Conservation (phyloP, 179 eudicot genomes). For the Heliamphora pulchella region DNA sequence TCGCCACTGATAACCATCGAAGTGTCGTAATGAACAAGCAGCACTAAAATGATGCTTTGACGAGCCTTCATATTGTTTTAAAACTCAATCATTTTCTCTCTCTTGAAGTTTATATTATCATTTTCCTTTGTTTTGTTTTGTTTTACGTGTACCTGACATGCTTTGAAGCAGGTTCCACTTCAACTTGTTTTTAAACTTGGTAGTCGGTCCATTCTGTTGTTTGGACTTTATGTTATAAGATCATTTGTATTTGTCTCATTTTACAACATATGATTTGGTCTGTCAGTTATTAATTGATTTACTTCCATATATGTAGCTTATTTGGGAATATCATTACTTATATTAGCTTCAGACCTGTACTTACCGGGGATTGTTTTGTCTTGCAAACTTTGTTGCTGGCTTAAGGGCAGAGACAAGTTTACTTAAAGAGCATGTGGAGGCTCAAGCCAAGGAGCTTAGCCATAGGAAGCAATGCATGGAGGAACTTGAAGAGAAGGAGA, state of each 20-base stretch:
- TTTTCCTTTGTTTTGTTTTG: neutral
- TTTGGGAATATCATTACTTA: neutral
- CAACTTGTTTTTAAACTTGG: neutral
- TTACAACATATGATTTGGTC: neutral
- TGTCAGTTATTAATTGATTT: neutral
- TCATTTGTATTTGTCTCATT: neutral
- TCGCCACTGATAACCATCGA: neutral
- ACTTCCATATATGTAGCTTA: neutral
- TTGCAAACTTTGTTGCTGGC: constrained; percentile 28
- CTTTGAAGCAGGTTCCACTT: neutral
- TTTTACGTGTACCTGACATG: constrained; percentile 1
- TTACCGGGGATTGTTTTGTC: constrained; percentile 14
- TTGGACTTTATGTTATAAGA: neutral
- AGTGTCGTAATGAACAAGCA: neutral
- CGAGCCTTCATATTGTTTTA: neutral
- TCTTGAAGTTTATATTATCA: neutral
- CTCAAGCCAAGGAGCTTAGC: constrained; percentile 70
- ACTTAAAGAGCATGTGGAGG: constrained; percentile 70
- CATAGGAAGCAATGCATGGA: constrained; percentile 59
- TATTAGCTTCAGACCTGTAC: constrained; percentile 12
- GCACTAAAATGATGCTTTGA: neutral
- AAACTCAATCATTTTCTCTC: neutral
- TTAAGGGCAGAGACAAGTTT: constrained; percentile 84
- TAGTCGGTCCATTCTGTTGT: neutral
- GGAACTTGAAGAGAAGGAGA: constrained; percentile 93